These are phyloP conservation scores for Saccharomyces pastorianus DNA, from an alignment of 1,139 yeast genomes.

Conservation along the genomic window DNA sequence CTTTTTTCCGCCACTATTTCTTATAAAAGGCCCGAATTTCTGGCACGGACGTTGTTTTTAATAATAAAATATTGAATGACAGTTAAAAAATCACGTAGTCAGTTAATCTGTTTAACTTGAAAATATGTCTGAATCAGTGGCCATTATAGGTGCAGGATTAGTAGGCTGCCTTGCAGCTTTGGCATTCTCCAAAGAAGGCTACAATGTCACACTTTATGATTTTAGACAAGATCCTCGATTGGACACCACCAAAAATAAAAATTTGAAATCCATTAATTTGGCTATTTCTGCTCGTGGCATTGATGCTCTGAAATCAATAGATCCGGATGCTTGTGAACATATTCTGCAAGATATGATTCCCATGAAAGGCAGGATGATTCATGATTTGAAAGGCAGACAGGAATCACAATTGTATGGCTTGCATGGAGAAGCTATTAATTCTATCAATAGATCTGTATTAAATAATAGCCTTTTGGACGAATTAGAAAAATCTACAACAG, in stretches of 20 bases:
- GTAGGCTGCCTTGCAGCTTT: conserved; percentile 86
- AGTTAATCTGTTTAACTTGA: not conserved
- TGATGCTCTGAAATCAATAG: conserved; percentile 55
- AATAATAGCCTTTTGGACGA: conserved; percentile 57
- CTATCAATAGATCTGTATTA: conserved; percentile 68
- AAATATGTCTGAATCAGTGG: conserved; percentile 30
- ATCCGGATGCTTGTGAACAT: conserved; percentile 46
- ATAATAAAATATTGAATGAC: not conserved
- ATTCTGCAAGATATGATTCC: conserved; percentile 63
- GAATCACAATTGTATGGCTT: conserved; percentile 71
- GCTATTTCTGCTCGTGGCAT: conserved; percentile 85
- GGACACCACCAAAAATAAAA: conserved; percentile 29
- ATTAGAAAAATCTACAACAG: conserved; percentile 35
- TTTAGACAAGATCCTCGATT: conserved; percentile 39
- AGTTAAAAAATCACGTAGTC: not conserved
- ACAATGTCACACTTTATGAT: conserved; percentile 63
- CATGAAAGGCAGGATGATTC: conserved; percentile 87
- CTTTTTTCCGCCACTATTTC: not conserved
- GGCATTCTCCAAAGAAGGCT: conserved; percentile 69
- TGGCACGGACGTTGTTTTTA: not conserved
- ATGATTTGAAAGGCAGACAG: conserved; percentile 54
- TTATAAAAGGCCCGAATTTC: conserved; percentile 1
- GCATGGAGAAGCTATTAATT: conserved; percentile 78
- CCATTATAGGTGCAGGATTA: conserved; percentile 74
- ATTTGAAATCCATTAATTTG: conserved; percentile 67